These are phyloP conservation scores for Hirsutella rhossiliensis DNA, from an alignment of 2,329 filamentous ascomycete species.

Conservation along the genomic window DNA sequence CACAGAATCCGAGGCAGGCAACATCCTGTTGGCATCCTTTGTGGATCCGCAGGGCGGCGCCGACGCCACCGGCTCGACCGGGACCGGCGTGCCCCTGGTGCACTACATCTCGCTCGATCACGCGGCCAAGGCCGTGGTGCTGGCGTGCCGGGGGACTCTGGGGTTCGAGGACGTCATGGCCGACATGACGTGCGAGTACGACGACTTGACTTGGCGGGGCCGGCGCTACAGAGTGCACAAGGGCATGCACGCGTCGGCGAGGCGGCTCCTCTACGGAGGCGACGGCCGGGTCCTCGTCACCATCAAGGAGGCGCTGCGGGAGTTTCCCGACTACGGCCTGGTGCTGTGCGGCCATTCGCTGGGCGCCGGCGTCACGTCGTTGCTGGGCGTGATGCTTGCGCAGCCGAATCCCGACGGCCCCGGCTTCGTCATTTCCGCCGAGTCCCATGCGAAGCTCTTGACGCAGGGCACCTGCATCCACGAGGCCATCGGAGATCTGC, in stretches of 20 bases:
- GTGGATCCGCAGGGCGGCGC: slow-evolving; percentile 57
- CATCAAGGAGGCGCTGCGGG: slow-evolving; percentile 51
- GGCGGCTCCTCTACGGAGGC: slow-evolving; percentile 53
- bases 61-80: slow-evolving; percentile 51
- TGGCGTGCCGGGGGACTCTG: slow-evolving; percentile 61
- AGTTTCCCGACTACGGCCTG: slow-evolving; percentile 57
- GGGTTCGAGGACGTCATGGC: slow-evolving; percentile 64
- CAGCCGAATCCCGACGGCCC: slow-evolving; percentile 43
- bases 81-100: slow-evolving; percentile 56
- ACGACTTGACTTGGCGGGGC: slow-evolving; percentile 51
- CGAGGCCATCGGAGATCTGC: slow-evolving; percentile 23
- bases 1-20: slow-evolving; percentile 43
- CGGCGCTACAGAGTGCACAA: slow-evolving; percentile 60
- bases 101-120: slow-evolving; percentile 64
- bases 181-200: slow-evolving; percentile 65
- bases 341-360: slow-evolving; percentile 59
- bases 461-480: slow-evolving; percentile 14
- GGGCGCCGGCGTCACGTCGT: slow-evolving; percentile 56
- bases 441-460: slow-evolving; percentile 30
- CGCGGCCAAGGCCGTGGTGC: slow-evolving; percentile 57
- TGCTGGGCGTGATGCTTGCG: slow-evolving; percentile 60
- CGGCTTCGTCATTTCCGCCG: slow-evolving; percentile 49
- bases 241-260: slow-evolving; percentile 60
- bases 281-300: slow-evolving; percentile 56
- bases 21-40: slow-evolving; percentile 56